Conservation (phyloP, 1,284 basidiomycete genomes). For the Sanghuangporus sanghuang region DNA sequence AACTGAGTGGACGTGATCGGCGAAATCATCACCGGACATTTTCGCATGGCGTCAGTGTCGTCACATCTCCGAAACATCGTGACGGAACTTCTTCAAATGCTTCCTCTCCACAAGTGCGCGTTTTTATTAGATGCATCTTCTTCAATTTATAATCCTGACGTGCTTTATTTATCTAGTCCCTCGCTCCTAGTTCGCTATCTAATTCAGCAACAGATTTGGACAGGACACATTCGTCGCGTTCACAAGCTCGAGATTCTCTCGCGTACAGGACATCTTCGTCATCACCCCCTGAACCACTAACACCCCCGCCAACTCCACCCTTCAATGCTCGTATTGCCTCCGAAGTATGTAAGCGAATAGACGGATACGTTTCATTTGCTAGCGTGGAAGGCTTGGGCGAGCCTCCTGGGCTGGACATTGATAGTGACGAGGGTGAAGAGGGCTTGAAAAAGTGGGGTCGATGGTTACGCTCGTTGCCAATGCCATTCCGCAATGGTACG, state of each 20-base stretch:
- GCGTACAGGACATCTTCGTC: constrained; percentile 25
- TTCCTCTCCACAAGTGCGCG: constrained; percentile 25
- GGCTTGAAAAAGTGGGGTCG: constrained; percentile 1
- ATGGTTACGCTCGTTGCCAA: constrained; percentile 9
- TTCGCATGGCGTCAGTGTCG: constrained; percentile 14
- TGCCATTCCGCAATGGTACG: constrained; percentile 6
- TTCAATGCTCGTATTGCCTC: constrained; percentile 63
- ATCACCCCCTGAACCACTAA: constrained; percentile 26
- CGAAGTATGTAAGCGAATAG: constrained; percentile 47
- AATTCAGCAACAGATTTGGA: constrained; percentile 17
- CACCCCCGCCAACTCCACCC: constrained; percentile 28
- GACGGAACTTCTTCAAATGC: constrained; percentile 4
- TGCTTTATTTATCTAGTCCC: constrained; percentile 6
- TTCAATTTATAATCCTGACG: neutral
- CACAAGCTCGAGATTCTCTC: constrained; percentile 19
- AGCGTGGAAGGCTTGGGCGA: constrained; percentile 64
- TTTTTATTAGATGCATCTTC: neutral
- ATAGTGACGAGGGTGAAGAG: constrained; percentile 23
- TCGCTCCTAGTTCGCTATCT: constrained; percentile 11
- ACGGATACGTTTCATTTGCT: constrained; percentile 65
- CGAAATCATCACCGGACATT: constrained; percentile 11
- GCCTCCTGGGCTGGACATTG: constrained; percentile 41
- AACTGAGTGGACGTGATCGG: neutral
- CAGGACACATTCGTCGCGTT: neutral
- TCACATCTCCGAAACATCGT: constrained; percentile 3